phyloP scores from a whole-genome alignment of 306 rosid genomes.

The Quillaja saponaria region DNA sequence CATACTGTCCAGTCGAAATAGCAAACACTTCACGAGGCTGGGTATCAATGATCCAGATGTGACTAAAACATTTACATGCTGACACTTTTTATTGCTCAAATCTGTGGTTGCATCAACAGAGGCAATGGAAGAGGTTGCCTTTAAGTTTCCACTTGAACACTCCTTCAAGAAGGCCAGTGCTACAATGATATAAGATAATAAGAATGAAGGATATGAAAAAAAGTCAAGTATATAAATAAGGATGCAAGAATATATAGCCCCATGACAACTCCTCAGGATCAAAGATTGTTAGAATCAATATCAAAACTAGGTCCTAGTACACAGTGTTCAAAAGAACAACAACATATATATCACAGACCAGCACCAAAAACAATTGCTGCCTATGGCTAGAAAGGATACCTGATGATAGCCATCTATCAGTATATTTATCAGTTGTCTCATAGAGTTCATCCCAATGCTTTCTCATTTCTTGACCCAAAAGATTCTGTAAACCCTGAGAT shows the following conservation, averaged over 20 bases:
- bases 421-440: constrained; percentile 74
- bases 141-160: constrained; percentile 51
- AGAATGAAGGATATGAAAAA: constrained; percentile 24
- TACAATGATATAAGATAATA: constrained; percentile 29
- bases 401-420: constrained; percentile 91
- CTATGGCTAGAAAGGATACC: constrained; percentile 47
- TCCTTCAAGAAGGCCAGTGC: constrained; percentile 78
- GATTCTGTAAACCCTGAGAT: constrained; percentile 69
- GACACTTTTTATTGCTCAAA: constrained; percentile 38
- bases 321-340: too few species aligned
- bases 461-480: constrained; percentile 56
- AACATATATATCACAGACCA: too few species aligned
- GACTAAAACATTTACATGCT: constrained; percentile 69
- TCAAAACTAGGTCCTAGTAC: too few species aligned
- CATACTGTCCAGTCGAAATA: constrained; percentile 67
- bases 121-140: constrained; percentile 38
- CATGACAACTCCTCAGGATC: background rate
- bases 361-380: too few species aligned
- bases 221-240: constrained; percentile 19
- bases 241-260: constrained; percentile 7
- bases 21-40: constrained; percentile 85
- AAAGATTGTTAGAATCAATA: too few species aligned
- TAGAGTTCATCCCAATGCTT: constrained; percentile 73
- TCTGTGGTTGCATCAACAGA: constrained; percentile 45
- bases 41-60: constrained; percentile 92